Base-by-base conservation (phyloP, 345 rosid species). In the Brassica carinata region DNA sequence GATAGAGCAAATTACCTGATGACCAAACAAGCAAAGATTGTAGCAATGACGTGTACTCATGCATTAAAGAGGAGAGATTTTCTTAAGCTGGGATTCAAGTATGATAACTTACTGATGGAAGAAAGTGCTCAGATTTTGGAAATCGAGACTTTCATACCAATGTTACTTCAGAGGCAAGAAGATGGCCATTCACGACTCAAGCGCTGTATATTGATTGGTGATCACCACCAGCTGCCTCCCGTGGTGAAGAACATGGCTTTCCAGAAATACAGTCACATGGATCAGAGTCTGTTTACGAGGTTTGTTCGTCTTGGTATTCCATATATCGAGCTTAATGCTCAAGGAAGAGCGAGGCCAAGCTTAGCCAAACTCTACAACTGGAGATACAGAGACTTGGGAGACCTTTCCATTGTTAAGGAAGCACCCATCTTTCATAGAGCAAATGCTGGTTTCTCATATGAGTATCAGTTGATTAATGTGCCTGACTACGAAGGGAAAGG, bases 251-350 rank as follows among this genome's bases (percentile, higher is more conserved):
- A 95, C 74, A 95, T 95, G 99, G 99, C 99, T 76, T 95, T 95
- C 88, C 99, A 96, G 84, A 96, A 96, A 84, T 96, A 96, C 70
- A 96, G 99, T 79, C 99, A 96, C 86, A 96, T 96, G 99, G 99
- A 96, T 86, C 99, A 96, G 82, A 96, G 99, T 85, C 87, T 96
- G 81, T 96, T 96, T 83, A 96, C 99, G 7, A 90, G 99, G 86
- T 96, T 96, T 85, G 98, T 96, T 82, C 97, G 99, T 64, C 86
- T 93, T 31, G 98, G 98, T 65, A 91, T 96, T 80, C 99, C 99
- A 62, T 91, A 96, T 82, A 93, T 96, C 64, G 99, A 96, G 90
- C 98, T 96, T 74, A 96, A 96, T 86, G 99, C 99, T 36, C 99
- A 96, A 83, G 99, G 99, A 82, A 88, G 99, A 90, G 97, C 99